Evolutionary conservation across 164 flowering plant species (phyloP).

Genomic region (Piper betle): DNA sequence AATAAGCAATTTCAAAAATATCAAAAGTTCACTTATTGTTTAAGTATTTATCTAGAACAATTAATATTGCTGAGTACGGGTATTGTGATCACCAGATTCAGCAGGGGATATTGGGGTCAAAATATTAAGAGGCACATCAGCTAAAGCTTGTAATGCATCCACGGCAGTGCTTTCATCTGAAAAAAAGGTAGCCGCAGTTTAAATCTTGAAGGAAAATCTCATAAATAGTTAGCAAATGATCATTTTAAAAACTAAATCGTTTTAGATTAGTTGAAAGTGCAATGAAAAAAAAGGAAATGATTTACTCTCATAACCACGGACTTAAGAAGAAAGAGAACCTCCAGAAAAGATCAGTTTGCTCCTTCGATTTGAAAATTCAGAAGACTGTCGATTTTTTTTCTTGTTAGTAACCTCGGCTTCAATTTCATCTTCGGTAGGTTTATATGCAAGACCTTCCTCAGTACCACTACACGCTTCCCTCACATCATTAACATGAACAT

Average conservation of each 20-base stretch:
- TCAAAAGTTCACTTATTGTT: too few species aligned
- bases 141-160: conserved; percentile 59
- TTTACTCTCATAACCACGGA: too few species aligned
- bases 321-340: conserved; percentile 16
- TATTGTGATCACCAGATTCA: conserved; percentile 32
- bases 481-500: conserved; percentile 31
- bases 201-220: too few species aligned
- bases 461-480: conserved; percentile 74
- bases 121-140: conserved; percentile 41
- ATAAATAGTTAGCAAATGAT: background rate
- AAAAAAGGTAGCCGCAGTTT: background rate
- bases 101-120: conserved; percentile 30
- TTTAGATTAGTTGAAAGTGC: too few species aligned
- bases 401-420: conserved; percentile 27
- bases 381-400: conserved; percentile 13
- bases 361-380: conserved; percentile 34
- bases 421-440: conserved; percentile 22
- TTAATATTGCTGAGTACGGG: background rate
- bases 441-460: conserved; percentile 37
- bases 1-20: too few species aligned
- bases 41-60: too few species aligned
- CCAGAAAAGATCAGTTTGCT: conserved; percentile 35
- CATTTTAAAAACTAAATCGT: background rate
- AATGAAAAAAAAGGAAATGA: too few species aligned
- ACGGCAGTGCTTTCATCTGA: conserved; percentile 45